Base-by-base conservation (phyloP, 2,329 filamentous ascomycete genomes). In the Fusarium phyllophilum region DNA sequence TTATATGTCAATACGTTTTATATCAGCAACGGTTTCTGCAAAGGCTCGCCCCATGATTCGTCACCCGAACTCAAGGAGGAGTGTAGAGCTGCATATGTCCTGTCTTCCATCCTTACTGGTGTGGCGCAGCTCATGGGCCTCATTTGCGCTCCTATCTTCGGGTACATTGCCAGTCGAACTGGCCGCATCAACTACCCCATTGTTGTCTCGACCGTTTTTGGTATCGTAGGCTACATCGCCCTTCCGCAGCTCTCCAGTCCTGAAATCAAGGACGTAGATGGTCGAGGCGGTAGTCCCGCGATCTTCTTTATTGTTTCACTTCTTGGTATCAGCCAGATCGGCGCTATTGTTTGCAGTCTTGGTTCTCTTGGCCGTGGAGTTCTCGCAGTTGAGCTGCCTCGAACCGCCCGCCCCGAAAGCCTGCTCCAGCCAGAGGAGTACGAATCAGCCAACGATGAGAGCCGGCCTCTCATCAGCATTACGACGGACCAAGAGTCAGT, bases 271-370 rank as follows among this genome's bases (percentile, higher is more conserved):
- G 79, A 92, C 66, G 84, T 88, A 1, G 85, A 90, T 36, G 91
- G 91, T 8, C 86, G 92, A 33, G 90, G 93, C 39, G 94, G 93
- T 24, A 90, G 87, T 39, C 88, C 89, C 0, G 85, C 84, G 17
- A 90, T 97, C 22, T 95, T 97, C 79, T 73, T 95, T 18, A 89
- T 96, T 22, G 94, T 95, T 46, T 89, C 92, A 0, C 84, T 97
- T 24, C 90, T 98, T 44, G 96, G 96, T 20, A 90, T 97, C 79
- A 97, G 94, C 78, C 96, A 99, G 82, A 98, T 99, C 70, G 96
- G 96, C 5, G 93, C 95, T 17, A 98, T 99, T 67, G 96, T 99
- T 2, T 98, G 95, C 84, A 97, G 94, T 73, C 88, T 99, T n/a
- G 95, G 94, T 2, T 90, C 96, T 2, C 88, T 99, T 6, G 94